These are phyloP conservation scores for Mortierella antarctica DNA, from an alignment of 192 early-diverging fungal genomes.

Conservation along the genomic window DNA sequence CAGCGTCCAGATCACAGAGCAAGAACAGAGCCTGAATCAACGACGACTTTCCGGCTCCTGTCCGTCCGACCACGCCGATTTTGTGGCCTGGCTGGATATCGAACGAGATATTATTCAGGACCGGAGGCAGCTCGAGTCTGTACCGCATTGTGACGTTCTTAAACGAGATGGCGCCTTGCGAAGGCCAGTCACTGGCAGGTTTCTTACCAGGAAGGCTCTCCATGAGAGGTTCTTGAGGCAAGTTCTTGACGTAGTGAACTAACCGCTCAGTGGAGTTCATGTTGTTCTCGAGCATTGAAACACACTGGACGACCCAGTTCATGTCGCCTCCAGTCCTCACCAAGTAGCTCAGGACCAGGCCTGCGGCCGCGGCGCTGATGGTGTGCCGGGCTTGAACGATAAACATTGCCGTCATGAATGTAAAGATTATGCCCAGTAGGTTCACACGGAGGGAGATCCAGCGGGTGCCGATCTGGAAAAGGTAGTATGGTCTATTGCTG, in stretches of 20 bases:
- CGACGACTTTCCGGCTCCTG: conserved; percentile 88
- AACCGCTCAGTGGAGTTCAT: conserved; percentile 29
- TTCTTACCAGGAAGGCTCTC: conserved; percentile 3
- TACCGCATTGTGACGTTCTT: conserved; percentile 81
- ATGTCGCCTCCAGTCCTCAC: conserved; percentile 76
- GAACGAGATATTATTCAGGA: conserved; percentile 83
- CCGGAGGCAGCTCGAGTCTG: conserved; percentile 71
- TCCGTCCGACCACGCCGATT: conserved; percentile 94
- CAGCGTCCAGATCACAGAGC: conserved; percentile 75
- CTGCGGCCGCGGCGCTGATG: conserved; percentile 72
- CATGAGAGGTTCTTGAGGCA: conserved; percentile 35
- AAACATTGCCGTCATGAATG: conserved; percentile 79
- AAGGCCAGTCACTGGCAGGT: conserved; percentile 69
- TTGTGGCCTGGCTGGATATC: conserved; percentile 71
- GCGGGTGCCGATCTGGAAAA: conserved; percentile 71
- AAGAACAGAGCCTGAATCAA: conserved; percentile 83
- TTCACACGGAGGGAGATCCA: conserved; percentile 80
- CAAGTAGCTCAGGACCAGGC: conserved; percentile 79
- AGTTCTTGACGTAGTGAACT: conserved; percentile 17
- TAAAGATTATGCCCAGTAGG: conserved; percentile 69
- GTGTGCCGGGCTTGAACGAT: conserved; percentile 65
- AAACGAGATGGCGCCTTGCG: conserved; percentile 75
- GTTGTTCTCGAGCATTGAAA: conserved; percentile 64
- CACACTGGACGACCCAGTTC: conserved; percentile 65
- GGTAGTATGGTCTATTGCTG: conserved; percentile 82